phyloP scores from a whole-genome alignment of 768 basidiomycete species.

The Multifurca ochricompacta region DNA sequence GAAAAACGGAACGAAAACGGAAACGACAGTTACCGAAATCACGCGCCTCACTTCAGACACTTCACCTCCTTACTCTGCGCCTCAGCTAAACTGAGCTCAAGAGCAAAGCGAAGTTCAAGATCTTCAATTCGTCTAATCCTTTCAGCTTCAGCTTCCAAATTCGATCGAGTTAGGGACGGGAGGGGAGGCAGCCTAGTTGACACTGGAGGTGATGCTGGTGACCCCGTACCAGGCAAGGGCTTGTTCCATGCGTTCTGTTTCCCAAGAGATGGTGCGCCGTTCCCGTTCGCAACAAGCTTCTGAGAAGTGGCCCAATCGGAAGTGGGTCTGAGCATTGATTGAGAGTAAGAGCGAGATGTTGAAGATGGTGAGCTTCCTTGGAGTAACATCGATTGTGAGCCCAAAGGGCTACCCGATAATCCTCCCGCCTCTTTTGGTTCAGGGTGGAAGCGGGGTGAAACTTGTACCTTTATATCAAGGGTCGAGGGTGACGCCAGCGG shows the following conservation, averaged over 20 bases:
- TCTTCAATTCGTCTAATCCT: constrained; percentile 14
- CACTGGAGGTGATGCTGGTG: neutral
- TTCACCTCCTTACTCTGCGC: constrained; percentile 13
- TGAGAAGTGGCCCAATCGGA: constrained; percentile 21
- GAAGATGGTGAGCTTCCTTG: constrained; percentile 12
- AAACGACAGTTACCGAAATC: neutral
- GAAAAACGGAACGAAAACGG: neutral
- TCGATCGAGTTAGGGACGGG: neutral
- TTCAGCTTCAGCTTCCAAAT: constrained; percentile 7
- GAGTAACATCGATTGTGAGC: constrained; percentile 23
- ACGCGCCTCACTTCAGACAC: constrained; percentile 2
- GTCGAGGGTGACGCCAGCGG: constrained; percentile 24
- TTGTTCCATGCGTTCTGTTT: constrained; percentile 30
- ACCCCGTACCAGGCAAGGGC: constrained; percentile 24
- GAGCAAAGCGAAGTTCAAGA: constrained; percentile 18
- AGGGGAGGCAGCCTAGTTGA: neutral
- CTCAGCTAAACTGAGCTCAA: constrained; percentile 20
- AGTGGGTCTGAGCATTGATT: constrained; percentile 13
- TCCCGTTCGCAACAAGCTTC: neutral
- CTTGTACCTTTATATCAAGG: constrained; percentile 48
- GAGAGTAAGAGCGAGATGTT: constrained; percentile 3
- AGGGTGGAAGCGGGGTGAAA: constrained; percentile 38
- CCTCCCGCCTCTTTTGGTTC: constrained; percentile 52
- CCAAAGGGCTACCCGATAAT: constrained; percentile 13
- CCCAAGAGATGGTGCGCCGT: constrained; percentile 24